Conservation (phyloP, 192 early-diverging fungal genomes). For the Mycoemilia scoparia region DNA sequence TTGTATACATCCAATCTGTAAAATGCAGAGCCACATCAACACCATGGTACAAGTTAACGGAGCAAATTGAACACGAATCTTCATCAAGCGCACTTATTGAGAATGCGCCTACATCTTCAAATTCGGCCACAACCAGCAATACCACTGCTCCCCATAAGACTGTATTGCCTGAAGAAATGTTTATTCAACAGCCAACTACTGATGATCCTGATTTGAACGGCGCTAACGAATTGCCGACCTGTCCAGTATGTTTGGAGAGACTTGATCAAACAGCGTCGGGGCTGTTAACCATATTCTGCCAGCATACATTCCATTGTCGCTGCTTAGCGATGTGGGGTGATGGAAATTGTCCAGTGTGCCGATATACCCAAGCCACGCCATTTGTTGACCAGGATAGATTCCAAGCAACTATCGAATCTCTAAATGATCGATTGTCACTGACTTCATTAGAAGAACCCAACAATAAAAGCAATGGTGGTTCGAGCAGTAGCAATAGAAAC, state of each 20-base stretch:
- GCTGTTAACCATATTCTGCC: constrained; percentile 79
- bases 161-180: constrained; percentile 7
- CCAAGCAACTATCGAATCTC: constrained; percentile 3
- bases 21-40: constrained; percentile 39
- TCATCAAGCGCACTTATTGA: constrained; percentile 5
- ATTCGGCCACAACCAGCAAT: not conserved
- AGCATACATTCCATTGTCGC: constrained; percentile 86
- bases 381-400: constrained; percentile 20
- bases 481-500: not conserved
- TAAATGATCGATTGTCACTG: too few species aligned
- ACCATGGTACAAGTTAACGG: constrained; percentile 40
- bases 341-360: constrained; percentile 80
- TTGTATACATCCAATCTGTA: constrained; percentile 61
- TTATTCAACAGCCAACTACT: constrained; percentile 7
- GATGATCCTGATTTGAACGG: constrained; percentile 9
- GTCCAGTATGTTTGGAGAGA: constrained; percentile 90
- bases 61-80: constrained; percentile 30
- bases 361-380: constrained; percentile 42
- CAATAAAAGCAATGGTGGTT: too few species aligned
- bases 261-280: constrained; percentile 84
- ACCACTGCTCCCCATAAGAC: constrained; percentile 1
- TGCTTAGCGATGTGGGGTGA: constrained; percentile 89
- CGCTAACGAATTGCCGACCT: constrained; percentile 64
- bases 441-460: too few species aligned
- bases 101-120: constrained; percentile 2